Evolutionary conservation across 306 rosid species (phyloP), one percentile per base, ranked within the genome.

Genomic region (Quercus bicolor): DNA sequence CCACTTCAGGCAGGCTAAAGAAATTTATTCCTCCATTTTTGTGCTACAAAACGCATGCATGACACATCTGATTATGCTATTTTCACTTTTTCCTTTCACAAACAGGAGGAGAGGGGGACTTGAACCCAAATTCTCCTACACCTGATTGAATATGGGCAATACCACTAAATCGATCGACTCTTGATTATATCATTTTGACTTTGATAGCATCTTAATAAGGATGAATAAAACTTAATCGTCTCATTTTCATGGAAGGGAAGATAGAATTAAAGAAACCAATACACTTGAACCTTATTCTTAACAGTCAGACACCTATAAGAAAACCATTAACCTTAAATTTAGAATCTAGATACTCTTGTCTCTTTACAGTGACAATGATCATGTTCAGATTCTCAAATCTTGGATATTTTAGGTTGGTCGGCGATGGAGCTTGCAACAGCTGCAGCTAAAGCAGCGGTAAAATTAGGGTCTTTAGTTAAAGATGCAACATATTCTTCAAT

Each of bases 381-480:
- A 68, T 3, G 16, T 80, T 76, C 62, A 83, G 85, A 45, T 83
- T 82, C 53, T 48, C 52, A 81, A 74, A 59, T 6, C 78, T 76
- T 75, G 20, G 82, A 23, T 70, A 40, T 54, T 80, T 80, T 74
- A 19, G 72, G 82, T 19, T 76, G 87, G 48, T 55, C 43, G 59
- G 79, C 77, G 77, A 87, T 78, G 80, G 87, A 85, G 53, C 81
- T 74, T 9, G 87, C 92, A 83, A 92, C 93, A 33, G 93, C 95
- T 53, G 88, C 86, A 21, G 91, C 97, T 74, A 92, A 73, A 53
- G 91, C 77, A 15, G 78, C 18, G 1, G 87, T 88, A 80, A 92
- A 87, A 29, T 68, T 77, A 7, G 80, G 84, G 85, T 92, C 92
- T 57, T 80, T 90, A 31, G 91, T 71, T 48, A 90, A 70, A 52